A percentile compares a stretch with the other conserved stretches of the same genome.
phyloP scores from a whole-genome alignment of 306 rosid genomes.

The Canavalia gladiata region DNA sequence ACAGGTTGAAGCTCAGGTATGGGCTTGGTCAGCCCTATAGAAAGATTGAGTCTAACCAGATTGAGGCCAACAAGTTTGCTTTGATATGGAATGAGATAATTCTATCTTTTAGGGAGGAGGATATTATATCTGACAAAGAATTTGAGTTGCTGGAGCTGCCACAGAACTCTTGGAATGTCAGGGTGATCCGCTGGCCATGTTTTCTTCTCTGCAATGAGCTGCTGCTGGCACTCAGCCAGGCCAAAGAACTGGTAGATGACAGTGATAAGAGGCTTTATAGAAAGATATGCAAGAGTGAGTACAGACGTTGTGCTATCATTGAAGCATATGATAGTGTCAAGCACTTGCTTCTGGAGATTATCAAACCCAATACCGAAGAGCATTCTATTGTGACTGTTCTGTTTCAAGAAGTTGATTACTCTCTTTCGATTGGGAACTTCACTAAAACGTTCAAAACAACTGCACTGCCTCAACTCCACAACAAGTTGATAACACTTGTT shows the following conservation, averaged over 20 bases:
- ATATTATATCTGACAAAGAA: slow-evolving; percentile 87
- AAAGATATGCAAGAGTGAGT: slow-evolving; percentile 91
- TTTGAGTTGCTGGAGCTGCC: slow-evolving; percentile 90
- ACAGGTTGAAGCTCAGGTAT: slow-evolving; percentile 91
- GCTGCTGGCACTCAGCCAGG: slow-evolving; percentile 93
- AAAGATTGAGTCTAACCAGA: slow-evolving; percentile 91
- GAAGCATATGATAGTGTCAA: slow-evolving; percentile 87
- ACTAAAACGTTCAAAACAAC: slow-evolving; percentile 79
- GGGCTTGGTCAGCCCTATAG: slow-evolving; percentile 91
- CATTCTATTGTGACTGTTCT: slow-evolving; percentile 85
- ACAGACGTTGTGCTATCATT: slow-evolving; percentile 88
- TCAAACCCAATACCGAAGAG: slow-evolving; percentile 75
- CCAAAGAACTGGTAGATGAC: slow-evolving; percentile 83
- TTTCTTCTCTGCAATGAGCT: slow-evolving; percentile 97
- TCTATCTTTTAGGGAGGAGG: slow-evolving; percentile 92
- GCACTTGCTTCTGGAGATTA: slow-evolving; percentile 74
- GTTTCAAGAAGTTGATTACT: slow-evolving; percentile 90
- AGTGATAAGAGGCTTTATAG: slow-evolving; percentile 81
- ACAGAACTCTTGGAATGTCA: slow-evolving; percentile 86
- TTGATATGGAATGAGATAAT: slow-evolving; percentile 96
- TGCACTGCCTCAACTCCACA: slow-evolving; percentile 82
- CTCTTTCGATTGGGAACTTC: slow-evolving; percentile 80
- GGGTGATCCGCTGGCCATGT: slow-evolving; percentile 97
- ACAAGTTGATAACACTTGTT: slow-evolving; percentile 78
- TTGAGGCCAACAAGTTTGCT: slow-evolving; percentile 92